Base-by-base conservation (phyloP, 1,284 basidiomycete genomes). In the Athelia psychrophila region DNA sequence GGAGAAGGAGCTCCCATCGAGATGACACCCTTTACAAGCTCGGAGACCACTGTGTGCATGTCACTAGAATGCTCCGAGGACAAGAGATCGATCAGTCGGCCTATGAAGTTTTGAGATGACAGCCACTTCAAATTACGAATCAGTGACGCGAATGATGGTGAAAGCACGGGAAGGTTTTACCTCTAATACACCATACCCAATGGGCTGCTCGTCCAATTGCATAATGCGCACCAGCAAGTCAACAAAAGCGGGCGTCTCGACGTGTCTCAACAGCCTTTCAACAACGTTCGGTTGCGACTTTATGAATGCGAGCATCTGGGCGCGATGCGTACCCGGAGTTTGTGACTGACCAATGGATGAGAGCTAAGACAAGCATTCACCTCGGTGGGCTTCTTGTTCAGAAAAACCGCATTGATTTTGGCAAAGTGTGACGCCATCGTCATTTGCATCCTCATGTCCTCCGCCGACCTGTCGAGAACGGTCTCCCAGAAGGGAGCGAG, bases 1-100 rank as follows among this genome's bases (percentile, higher is more conserved):
- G 92, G 89, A 2, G 93, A 90, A 3, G 95, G 93, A 1, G 94
- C 91, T 18, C 94, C 93, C 74, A 98, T 90, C 22, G 94, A 91
- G 59, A 99, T 95, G 59, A 98, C 94, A 51, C 90, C 89, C 69
- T 97, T 97, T 64, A 99, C 84, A 48, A 98, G 81, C 56, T 99
- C 97, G 1, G 94, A 82, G 27, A 94, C 92, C 47, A 95, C 87
- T 24, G 84, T 81, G 69, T 99, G 96, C 53, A 91, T 84, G 56
- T 95, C 88, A 18, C 84, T 76, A 10, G 86, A 82, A 54, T 93
- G 76, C 10, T 79, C 68, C 0, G 97, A 94, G 0, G 94, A 91
- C 16, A 98, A 83, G 19, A 95, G 79, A 58, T 84, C 84, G 54
- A 98, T 82, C 36, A 98, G 80, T 44, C 85, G 84, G 24, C 83